Percentiles rank a stretch among this genome's conserved stretches.
Evolutionary conservation across 768 basidiomycete genomes (phyloP).

Genomic region (Tephrocybe sp.): DNA sequence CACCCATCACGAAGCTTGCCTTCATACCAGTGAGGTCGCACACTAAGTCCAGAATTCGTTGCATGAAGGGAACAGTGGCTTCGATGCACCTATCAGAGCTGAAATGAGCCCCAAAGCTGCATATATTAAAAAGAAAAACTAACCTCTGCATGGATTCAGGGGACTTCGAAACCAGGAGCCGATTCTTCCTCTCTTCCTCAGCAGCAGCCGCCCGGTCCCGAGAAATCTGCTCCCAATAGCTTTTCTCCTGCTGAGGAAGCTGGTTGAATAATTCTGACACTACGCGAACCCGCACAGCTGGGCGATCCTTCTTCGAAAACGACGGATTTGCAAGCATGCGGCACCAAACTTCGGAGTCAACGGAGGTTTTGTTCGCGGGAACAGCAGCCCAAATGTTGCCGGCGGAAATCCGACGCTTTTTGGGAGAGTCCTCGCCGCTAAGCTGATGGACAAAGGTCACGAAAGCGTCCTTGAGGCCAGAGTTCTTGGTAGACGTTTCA

Average conservation of each 20-base stretch:
- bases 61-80: neutral
- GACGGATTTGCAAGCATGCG: neutral
- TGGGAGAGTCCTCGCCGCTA: neutral
- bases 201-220: neutral
- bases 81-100: neutral
- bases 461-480: constrained; percentile 3
- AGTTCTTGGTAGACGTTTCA: constrained; percentile 5
- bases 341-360: neutral
- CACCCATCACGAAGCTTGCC: constrained; percentile 9
- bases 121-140: no score
- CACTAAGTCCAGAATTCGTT: constrained; percentile 11
- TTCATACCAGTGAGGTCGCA: constrained; percentile 12
- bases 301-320: neutral
- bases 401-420: neutral
- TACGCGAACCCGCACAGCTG: neutral
- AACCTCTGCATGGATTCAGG: no score
- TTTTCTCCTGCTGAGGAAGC: neutral
- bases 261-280: neutral
- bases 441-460: neutral
- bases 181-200: no score
- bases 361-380: neutral
- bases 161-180: no score
- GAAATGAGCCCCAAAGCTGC: no score
- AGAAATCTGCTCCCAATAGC: neutral
- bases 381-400: neutral